Evolutionary conservation across 495 filamentous ascomycete species (phyloP).

Genomic region (Penicillium desertorum): DNA sequence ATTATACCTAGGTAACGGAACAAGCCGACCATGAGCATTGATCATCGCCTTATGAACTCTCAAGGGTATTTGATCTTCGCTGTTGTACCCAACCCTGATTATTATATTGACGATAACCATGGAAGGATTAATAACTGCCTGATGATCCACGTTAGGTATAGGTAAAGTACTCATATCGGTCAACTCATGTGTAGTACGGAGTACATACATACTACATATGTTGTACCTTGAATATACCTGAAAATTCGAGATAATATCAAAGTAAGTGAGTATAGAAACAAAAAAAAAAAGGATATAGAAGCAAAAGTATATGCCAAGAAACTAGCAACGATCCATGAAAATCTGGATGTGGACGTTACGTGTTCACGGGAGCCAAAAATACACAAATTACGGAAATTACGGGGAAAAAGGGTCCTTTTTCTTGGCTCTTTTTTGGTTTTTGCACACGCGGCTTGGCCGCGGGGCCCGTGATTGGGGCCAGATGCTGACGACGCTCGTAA

Average conservation of each 20-base stretch:
- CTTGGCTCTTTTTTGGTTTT: conserved; percentile 32
- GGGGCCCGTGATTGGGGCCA: conserved; percentile 45
- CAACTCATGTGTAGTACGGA: background rate
- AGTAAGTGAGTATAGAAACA: too few relatives aligned
- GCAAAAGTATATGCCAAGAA: conserved; percentile 9
- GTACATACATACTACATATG: background rate
- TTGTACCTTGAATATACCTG: background rate
- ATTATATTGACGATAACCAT: background rate
- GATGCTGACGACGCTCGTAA: conserved; percentile 50
- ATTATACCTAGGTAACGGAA: background rate
- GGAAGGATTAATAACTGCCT: background rate
- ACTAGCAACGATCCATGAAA: conserved; percentile 7
- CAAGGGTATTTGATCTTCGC: background rate
- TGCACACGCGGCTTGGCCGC: conserved; percentile 49
- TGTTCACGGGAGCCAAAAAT: conserved; percentile 23
- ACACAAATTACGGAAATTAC: conserved; percentile 15
- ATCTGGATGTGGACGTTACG: conserved; percentile 17
- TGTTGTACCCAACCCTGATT: background rate
- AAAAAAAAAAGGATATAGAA: background rate
- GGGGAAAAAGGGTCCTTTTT: conserved; percentile 34
- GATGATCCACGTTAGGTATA: background rate
- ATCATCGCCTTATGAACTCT: background rate
- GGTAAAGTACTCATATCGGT: background rate
- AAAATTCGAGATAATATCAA: background rate
- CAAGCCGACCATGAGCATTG: background rate